Percentiles rank a stretch among this genome's conserved stretches.
phyloP scores from a whole-genome alignment of 2,329 filamentous ascomycete genomes.

The Trichoderma pleuroti region DNA sequence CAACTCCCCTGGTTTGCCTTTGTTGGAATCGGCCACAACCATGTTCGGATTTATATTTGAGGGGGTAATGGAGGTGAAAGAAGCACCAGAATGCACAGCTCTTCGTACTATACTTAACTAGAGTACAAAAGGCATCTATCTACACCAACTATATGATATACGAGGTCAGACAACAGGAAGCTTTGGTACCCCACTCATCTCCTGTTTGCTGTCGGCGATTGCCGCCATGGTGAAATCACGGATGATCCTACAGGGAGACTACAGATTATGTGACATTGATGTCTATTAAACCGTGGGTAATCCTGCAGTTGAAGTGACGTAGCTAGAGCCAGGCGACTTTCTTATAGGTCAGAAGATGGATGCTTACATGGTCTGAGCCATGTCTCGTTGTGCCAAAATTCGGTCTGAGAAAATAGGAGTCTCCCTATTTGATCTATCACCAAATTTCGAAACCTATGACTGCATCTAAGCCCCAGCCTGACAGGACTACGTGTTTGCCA shows the following conservation, averaged over 20 bases:
- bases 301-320: not conserved
- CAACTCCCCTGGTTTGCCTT: not conserved
- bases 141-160: not conserved
- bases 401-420: not conserved
- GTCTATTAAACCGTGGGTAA: not conserved
- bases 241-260: not conserved
- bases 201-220: not conserved
- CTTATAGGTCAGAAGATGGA: not conserved
- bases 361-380: not conserved
- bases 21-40: not conserved
- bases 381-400: not conserved
- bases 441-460: not conserved
- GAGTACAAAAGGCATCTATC: not conserved
- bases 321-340: not conserved
- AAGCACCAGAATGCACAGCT: not conserved
- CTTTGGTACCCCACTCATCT: not conserved
- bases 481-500: not conserved
- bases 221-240: not conserved
- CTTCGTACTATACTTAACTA: not conserved
- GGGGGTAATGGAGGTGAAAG: not conserved
- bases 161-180: not conserved
- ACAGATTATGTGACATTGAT: not conserved
- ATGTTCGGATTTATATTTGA: not conserved
- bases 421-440: not conserved
- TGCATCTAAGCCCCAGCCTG: not conserved